Evolutionary conservation across 2,329 filamentous ascomycete species (phyloP).

Genomic region (Aureobasidium sp.): DNA sequence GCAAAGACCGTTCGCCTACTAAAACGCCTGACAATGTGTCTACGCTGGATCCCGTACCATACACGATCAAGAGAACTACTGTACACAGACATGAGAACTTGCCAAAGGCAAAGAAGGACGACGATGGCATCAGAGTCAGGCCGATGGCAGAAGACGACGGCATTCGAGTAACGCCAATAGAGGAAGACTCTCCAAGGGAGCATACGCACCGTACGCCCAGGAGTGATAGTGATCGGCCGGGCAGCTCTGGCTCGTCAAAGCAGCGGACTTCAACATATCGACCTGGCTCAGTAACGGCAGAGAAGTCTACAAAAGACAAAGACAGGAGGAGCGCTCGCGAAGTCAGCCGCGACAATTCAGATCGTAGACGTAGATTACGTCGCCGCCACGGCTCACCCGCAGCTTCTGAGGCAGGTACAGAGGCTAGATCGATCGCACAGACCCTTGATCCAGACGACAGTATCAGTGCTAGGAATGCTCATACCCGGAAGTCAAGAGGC

Average conservation of each 20-base stretch:
- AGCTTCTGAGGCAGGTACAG: constrained; percentile 12
- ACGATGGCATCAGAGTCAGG: constrained; percentile 17
- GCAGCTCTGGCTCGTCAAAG: neutral
- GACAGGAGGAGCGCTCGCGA: neutral
- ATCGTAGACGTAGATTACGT: constrained; percentile 2
- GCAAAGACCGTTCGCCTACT: constrained; percentile 26
- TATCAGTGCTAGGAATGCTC: constrained; percentile 17
- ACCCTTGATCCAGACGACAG: constrained; percentile 18
- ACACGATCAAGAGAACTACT: constrained; percentile 12
- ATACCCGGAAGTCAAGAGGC: constrained; percentile 28
- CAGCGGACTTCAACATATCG: neutral
- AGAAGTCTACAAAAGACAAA: neutral
- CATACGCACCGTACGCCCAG: neutral
- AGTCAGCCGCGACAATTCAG: constrained; percentile 2
- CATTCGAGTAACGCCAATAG: constrained; percentile 5
- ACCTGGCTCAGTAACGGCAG: neutral
- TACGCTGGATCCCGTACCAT: neutral
- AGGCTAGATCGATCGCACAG: constrained; percentile 14
- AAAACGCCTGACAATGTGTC: constrained; percentile 15
- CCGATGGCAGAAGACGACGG: constrained; percentile 17
- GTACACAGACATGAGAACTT: neutral
- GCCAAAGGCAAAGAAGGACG: constrained; percentile 19
- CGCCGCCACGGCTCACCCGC: constrained; percentile 8
- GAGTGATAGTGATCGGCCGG: neutral
- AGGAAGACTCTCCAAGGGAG: neutral